Evolutionary conservation across 2,329 filamentous ascomycete species (phyloP), one percentile per base, ranked within the genome.

Genomic region (Leptographium flavum): DNA sequence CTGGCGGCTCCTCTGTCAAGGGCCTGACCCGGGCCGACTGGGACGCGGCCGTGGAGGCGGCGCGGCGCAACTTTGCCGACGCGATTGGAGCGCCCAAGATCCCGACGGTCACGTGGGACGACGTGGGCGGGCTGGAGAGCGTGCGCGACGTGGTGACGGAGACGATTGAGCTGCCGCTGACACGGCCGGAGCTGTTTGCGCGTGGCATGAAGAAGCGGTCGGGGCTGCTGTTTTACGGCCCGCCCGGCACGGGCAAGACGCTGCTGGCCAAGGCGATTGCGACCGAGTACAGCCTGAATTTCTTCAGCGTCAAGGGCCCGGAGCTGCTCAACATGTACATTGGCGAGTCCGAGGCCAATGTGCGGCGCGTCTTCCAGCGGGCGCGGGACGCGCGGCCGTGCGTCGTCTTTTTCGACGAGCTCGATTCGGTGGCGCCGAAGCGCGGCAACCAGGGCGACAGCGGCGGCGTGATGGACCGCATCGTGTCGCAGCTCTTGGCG

Each of bases 151-250:
- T 90, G n/a, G 83, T 96, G 44, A 85, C 87, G 60, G 92, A 96
- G 62, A 96, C 92, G 0, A 96, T 96, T 45, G 90, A 95, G 60
- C 71, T 96, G 31, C 92, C 90, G 0, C 74, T 96, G 1, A 86
- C 94, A 50, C 74, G 88, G 10, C 90, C 90, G 1, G 92, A 96
- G 60, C 73, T 96, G 1, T 96, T 96, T 56, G 88, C 88, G 28
- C 93, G 90, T 67, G 92, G 90, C 42, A 92, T 96, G 83, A 95
- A 95, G 73, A 96, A 96, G 68, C 81, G 90, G 36, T 94, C 86
- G 21, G 87, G 87, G 54, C 94, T 94, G 52, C 63, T 94, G 22
- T 94, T 94, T 64, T 94, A 94, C 57, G 87, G 87, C 0, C 87
- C 87, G 1, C 87, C 87, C 0, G 87, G 87, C 50, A 94, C 87